Conservation (phyloP, 2,329 filamentous ascomycete genomes). For the Tolypocladium tundrense region DNA sequence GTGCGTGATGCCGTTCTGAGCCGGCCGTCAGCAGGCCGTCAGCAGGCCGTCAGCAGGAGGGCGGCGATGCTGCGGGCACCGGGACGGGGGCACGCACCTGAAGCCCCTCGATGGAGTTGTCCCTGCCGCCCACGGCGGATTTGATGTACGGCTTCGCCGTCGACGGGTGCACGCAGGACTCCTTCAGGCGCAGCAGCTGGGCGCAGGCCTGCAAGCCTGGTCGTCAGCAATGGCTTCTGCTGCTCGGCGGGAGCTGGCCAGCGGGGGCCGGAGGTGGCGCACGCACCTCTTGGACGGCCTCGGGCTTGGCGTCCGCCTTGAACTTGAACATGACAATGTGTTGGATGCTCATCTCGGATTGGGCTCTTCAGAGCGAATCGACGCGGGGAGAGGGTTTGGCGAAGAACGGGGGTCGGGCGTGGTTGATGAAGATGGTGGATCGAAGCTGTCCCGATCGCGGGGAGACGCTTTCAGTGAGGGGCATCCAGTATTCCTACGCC, state of each 20-base stretch:
- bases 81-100: slow-evolving; percentile 31
- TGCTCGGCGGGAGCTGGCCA: neutral
- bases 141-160: slow-evolving; percentile 51
- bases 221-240: neutral
- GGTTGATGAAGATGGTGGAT: neutral
- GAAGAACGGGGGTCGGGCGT: neutral
- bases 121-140: slow-evolving; percentile 44
- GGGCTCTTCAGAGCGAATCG: neutral
- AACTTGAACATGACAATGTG: slow-evolving; percentile 62
- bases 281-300: slow-evolving; percentile 36
- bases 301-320: slow-evolving; percentile 37
- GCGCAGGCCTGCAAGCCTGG: slow-evolving; percentile 15
- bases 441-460: neutral
- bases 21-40: neutral
- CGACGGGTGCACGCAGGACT: slow-evolving; percentile 51
- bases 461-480: neutral
- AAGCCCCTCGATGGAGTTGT: slow-evolving; percentile 51
- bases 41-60: neutral
- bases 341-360: slow-evolving; percentile 26
- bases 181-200: slow-evolving; percentile 36
- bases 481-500: no score
- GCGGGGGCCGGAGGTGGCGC: neutral
- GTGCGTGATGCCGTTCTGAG: slow-evolving; percentile 54
- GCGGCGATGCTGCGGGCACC: neutral
- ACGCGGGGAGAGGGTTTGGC: neutral